Conservation (phyloP, 768 basidiomycete species). For the Boletus edulis region DNA sequence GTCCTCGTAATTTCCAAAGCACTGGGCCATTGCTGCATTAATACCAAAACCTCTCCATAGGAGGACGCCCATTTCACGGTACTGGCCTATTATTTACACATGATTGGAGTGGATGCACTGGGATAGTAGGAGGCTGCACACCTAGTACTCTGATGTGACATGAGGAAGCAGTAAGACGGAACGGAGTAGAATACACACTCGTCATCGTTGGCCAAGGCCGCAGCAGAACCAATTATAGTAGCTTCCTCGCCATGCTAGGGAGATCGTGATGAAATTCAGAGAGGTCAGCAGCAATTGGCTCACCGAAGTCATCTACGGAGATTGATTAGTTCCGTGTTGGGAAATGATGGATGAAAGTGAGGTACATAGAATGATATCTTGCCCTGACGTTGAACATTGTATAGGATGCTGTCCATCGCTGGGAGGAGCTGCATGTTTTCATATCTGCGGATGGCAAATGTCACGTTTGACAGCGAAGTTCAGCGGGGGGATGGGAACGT, state of each 20-base stretch:
- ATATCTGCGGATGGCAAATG: conserved; percentile 43
- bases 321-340: conserved; percentile 4
- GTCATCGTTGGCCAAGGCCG: conserved; percentile 77
- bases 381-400: conserved; percentile 92
- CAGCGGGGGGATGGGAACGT: conserved; percentile 15
- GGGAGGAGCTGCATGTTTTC: conserved; percentile 80
- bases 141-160: conserved; percentile 63
- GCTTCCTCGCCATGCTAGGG: conserved; percentile 87
- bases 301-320: conserved; percentile 74
- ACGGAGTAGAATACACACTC: conserved; percentile 55
- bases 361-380: conserved; percentile 88
- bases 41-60: conserved; percentile 83
- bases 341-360: conserved; percentile 8
- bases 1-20: conserved; percentile 86
- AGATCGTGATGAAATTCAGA: conserved; percentile 1
- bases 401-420: conserved; percentile 81
- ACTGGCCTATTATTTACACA: conserved; percentile 60
- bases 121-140: conserved; percentile 19
- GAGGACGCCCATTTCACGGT: conserved; percentile 89
- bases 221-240: conserved; percentile 84
- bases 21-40: conserved; percentile 85
- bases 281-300: conserved; percentile 30
- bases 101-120: not conserved
- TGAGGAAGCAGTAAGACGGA: conserved; percentile 6
- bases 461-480: not conserved